A percentile compares a stretch with the other conserved stretches of the same genome.
phyloP scores from a whole-genome alignment of 2,329 filamentous ascomycete genomes.

The Clathrospora elynae region DNA sequence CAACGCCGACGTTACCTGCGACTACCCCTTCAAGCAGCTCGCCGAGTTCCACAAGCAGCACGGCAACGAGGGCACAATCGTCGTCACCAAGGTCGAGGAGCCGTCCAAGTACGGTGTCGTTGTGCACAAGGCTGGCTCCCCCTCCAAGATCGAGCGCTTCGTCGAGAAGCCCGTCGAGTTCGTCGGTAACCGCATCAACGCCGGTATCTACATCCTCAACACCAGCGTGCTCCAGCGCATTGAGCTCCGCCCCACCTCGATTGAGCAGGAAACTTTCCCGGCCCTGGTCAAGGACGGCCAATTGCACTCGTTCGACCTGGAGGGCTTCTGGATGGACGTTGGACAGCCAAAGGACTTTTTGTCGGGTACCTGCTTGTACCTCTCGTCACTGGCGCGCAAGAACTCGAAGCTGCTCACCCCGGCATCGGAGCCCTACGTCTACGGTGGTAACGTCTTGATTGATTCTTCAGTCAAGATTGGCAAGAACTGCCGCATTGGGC shows the following conservation, averaged over 20 bases:
- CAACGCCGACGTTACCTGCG: constrained; percentile 98
- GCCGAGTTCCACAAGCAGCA: constrained; percentile 91
- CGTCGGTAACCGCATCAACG: constrained; percentile 98
- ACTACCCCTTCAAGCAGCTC: constrained; percentile 91
- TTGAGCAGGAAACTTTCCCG: constrained; percentile 99
- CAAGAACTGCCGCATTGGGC: constrained; percentile 97
- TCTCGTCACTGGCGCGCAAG: constrained; percentile 89
- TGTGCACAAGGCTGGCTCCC: constrained; percentile 92
- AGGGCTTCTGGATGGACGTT: constrained; percentile 99
- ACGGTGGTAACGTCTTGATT: constrained; percentile 94
- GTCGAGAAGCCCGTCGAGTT: constrained; percentile 99
- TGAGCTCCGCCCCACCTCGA: constrained; percentile 93
- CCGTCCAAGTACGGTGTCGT: constrained; percentile 98
- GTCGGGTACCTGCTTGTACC: constrained; percentile 92
- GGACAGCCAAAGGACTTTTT: constrained; percentile 99
- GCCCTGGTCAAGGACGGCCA: constrained; percentile 87
- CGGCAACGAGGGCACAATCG: constrained; percentile 94
- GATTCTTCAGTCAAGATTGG: constrained; percentile 94
- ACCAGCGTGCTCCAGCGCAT: constrained; percentile 88
- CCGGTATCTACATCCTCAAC: constrained; percentile 97
- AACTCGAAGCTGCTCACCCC: constrained; percentile 82
- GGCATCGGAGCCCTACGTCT: constrained; percentile 75
- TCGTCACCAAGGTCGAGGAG: constrained; percentile 98
- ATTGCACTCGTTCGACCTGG: constrained; percentile 93
- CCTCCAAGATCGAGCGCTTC: constrained; percentile 94